Percentiles rank a stretch among this genome's conserved stretches.
phyloP scores from a whole-genome alignment of 176 grass and related monocot genomes.

The Metroxylon sagu region DNA sequence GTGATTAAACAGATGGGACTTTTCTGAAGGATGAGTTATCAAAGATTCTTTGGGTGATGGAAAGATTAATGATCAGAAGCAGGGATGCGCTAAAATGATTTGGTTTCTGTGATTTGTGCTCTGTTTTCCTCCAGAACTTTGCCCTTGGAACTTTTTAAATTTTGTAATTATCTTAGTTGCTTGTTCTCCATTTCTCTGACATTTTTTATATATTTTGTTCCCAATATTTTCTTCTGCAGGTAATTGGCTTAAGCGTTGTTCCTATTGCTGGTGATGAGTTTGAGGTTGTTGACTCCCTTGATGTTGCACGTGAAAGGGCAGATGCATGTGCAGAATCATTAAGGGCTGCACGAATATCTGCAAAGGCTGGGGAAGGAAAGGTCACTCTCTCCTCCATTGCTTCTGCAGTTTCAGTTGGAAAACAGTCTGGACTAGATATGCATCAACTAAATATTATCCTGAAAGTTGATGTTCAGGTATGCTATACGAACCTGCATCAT shows the following conservation, averaged over 20 bases:
- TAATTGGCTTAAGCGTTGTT: slow-evolving; percentile 75
- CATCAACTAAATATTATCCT: slow-evolving; percentile 91
- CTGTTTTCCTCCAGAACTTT: no score
- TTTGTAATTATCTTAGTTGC: neutral
- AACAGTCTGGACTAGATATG: slow-evolving; percentile 61
- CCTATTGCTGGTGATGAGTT: slow-evolving; percentile 92
- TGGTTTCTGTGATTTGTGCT: no score
- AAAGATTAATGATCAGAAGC: no score
- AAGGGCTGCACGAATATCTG: slow-evolving; percentile 59
- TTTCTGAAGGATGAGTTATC: no score
- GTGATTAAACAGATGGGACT: no score
- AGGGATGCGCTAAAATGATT: no score
- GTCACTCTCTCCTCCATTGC: slow-evolving; percentile 82
- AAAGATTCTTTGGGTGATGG: no score
- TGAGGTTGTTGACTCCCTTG: slow-evolving; percentile 64
- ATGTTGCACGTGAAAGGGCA: slow-evolving; percentile 51
- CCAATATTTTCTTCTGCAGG: slow-evolving; percentile 18
- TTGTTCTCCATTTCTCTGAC: slow-evolving; percentile 1
- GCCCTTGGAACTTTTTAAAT: no score
- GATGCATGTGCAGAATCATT: slow-evolving; percentile 43
- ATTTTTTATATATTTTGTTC: neutral
- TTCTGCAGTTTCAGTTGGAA: slow-evolving; percentile 48
- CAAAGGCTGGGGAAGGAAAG: slow-evolving; percentile 81
- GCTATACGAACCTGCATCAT: no score
- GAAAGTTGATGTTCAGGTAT: slow-evolving; percentile 98